Base-by-base conservation (phyloP, 805 yeast genomes). In the Candida railenensis region DNA sequence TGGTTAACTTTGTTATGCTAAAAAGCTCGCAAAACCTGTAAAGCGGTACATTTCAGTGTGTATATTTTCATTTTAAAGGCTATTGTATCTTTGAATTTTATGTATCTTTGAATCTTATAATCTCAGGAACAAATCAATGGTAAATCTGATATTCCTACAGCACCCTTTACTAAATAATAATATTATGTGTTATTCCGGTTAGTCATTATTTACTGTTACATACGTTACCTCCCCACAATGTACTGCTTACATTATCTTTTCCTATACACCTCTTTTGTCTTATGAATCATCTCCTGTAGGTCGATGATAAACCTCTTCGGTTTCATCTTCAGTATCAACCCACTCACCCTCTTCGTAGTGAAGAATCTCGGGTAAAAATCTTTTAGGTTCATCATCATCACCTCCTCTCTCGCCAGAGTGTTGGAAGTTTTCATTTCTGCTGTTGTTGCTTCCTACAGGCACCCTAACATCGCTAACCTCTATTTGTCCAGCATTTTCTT, bases 261-360 rank as follows among this genome's bases (percentile, higher is more conserved):
- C 37, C n/a, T 5, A 34, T 25, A 7, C 11, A 5, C 11, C 11
- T 25, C 30, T 11, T 7, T 25, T 25, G 5, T 5, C 9, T 25
- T 25, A 25, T 25, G 30, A 25, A 25, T 25, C 11, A 7, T 25
- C 30, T 11, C 5, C 30, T 25, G 30, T 11, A 25, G 5, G 9
- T 25, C 30, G 30, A 7, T 5, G 30, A 25, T 5, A 5, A 7
- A 9, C 39, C 14, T 36, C 39, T 4, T 49, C 50, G 22, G 43
- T 49, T 15, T 53, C 57, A 32, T 54, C 52, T 22, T 57, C 59
- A n/a, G 57, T 55, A 37, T 57, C 59, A 3, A 51, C 53, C 59
- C 59, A 55, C 18, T 57, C 61, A 28, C 53, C 45, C 19, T 53
- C 53, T 7, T 48, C 52, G n/a, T 44, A 38, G 21, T 38, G 45